Base-by-base conservation (phyloP, 2,329 filamentous ascomycete genomes). In the Sclerotinia spermophila region DNA sequence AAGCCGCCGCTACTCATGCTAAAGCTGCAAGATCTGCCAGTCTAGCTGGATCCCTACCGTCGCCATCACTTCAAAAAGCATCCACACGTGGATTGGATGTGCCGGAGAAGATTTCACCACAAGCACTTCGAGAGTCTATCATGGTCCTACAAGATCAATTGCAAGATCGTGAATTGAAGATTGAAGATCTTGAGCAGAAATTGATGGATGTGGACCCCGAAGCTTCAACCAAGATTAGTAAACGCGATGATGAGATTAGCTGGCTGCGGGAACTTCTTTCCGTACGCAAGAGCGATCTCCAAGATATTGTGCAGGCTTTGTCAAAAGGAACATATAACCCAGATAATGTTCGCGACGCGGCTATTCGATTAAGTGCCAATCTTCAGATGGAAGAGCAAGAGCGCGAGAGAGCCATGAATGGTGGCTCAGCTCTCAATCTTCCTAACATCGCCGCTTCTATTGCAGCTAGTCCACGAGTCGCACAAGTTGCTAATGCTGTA, bases 341-440 rank as follows among this genome's bases (percentile, higher is more conserved):
- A 71, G 89, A 93, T 73, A 86, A 87, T 8, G 92, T 97, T 74
- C 92, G 92, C 76, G 94, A 98, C 79, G 94, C 94, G 8, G 92
- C 93, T 48, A 98, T 98, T 76, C 91, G 96, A 68, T 89, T 99
- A 72, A 93, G 93, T 79, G 93, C 96, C 21, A 97, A 97, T 78
- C 85, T 99, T 48, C 93, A 98, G 79, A 99, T 99, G 96, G 95
- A 99, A 81, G 92, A 96, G 79, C 93, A 97, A 79, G 94, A 97
- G 81, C 92, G 93, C 67, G 95, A 98, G 80, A 88, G 96, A 72
- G 90, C 93, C 0, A 87, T 92, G 82, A 89, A 91, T 68, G 90
- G 90, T 62, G 87, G 87, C 21, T 91, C 89, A 11, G 84, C 87
- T 40, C 85, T 90, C 72, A 87, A 85, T 68, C 84, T 96, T 75